Evolutionary conservation across 805 yeast genomes (phyloP).

Genomic region (Pichia nakasei): DNA sequence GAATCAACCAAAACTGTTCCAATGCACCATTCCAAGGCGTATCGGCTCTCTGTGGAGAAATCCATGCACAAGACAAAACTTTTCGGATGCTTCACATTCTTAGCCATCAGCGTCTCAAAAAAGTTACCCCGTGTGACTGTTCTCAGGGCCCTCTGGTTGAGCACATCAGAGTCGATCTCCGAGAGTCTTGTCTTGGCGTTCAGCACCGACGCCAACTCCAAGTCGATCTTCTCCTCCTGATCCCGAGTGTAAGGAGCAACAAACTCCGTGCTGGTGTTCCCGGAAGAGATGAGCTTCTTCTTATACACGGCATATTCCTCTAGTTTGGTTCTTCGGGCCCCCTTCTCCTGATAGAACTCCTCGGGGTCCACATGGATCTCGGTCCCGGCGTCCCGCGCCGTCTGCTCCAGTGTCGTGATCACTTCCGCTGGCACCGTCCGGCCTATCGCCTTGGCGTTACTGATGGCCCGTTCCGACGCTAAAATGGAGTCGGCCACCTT

Average conservation of each 20-base stretch:
- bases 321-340: constrained; percentile 39
- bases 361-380: constrained; percentile 37
- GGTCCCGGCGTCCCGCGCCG: constrained; percentile 32
- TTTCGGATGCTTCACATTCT: constrained; percentile 28
- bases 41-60: constrained; percentile 70
- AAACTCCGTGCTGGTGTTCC: constrained; percentile 22
- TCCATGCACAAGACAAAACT: constrained; percentile 75
- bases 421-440: constrained; percentile 26
- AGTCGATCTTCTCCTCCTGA: constrained; percentile 54
- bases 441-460: constrained; percentile 41
- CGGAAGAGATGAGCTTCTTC: constrained; percentile 49
- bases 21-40: constrained; percentile 81
- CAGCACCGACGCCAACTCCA: constrained; percentile 45
- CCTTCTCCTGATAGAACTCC: constrained; percentile 40
- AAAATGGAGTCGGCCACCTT: constrained; percentile 46
- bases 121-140: constrained; percentile 64
- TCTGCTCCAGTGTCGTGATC: constrained; percentile 21
- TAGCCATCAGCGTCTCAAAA: constrained; percentile 33
- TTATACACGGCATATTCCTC: constrained; percentile 53
- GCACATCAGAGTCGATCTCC: constrained; percentile 42
- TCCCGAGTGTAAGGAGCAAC: constrained; percentile 60
- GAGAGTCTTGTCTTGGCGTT: constrained; percentile 48
- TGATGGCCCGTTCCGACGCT: constrained; percentile 51
- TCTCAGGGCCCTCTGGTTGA: constrained; percentile 53
- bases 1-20: constrained; percentile 82